Evolutionary conservation across 176 grass and related monocot species (phyloP).

Genomic region (Aegilops longissima): DNA sequence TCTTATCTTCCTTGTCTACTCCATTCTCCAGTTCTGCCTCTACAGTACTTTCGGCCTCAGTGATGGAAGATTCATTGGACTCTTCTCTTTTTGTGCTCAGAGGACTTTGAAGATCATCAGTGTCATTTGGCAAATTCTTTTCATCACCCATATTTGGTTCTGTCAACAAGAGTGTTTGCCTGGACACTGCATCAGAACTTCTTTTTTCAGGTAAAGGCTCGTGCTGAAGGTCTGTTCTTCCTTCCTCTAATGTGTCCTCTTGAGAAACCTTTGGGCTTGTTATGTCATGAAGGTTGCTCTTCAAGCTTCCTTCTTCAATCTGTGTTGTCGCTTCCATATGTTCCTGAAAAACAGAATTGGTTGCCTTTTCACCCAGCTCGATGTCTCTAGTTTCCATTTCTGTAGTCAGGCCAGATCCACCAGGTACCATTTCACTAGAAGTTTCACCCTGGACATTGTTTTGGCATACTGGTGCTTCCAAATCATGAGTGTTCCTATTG

Average conservation of each 20-base stretch:
- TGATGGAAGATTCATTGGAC: conserved; percentile 32
- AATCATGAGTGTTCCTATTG: conserved; percentile 23
- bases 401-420: conserved; percentile 16
- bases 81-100: conserved; percentile 26
- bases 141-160: conserved; percentile 16
- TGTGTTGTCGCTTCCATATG: conserved; percentile 10
- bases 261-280: conserved; percentile 32
- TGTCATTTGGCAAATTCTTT: conserved; percentile 16
- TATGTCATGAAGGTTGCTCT: conserved; percentile 8
- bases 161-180: conserved; percentile 16
- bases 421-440: conserved; percentile 34
- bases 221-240: conserved; percentile 12
- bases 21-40: conserved; percentile 25
- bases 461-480: conserved; percentile 32
- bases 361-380: neutral
- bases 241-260: conserved; percentile 32
- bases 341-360: conserved; percentile 34
- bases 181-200: conserved; percentile 17
- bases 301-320: conserved; percentile 34
- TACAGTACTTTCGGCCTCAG: conserved; percentile 11
- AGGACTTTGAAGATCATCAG: conserved; percentile 6
- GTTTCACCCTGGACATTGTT: conserved; percentile 23
- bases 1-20: conserved; percentile 35
- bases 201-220: conserved; percentile 26
- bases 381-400: conserved; percentile 29